Evolutionary conservation across 306 rosid species (phyloP).

Genomic region (Benincasa hispida): DNA sequence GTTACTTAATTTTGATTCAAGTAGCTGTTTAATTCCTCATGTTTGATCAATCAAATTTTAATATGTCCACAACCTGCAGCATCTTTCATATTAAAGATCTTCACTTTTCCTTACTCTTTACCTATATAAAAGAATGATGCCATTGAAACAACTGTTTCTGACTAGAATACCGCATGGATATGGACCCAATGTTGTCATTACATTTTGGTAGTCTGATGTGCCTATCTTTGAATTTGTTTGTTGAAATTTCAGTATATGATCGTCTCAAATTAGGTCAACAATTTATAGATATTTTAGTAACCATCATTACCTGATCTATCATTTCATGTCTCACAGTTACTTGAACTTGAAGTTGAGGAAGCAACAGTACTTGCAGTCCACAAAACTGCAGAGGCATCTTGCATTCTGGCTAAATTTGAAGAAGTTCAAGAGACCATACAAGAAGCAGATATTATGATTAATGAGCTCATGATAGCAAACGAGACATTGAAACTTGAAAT

Average conservation of each 20-base stretch:
- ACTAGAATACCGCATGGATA: not conserved
- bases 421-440: slow-evolving; percentile 65
- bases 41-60: not conserved
- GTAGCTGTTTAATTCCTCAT: not conserved
- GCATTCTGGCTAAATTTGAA: slow-evolving; percentile 74
- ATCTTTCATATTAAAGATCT: not conserved
- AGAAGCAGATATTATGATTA: slow-evolving; percentile 77
- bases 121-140: not conserved
- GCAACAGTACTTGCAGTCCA: slow-evolving; percentile 54
- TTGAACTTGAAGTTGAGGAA: slow-evolving; percentile 66
- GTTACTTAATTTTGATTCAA: too few relatives aligned
- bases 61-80: not conserved
- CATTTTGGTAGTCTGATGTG: not conserved
- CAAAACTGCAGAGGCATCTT: slow-evolving; percentile 54
- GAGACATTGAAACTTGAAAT: slow-evolving; percentile 61
- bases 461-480: slow-evolving; percentile 59
- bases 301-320: not conserved
- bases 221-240: not conserved
- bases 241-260: not conserved
- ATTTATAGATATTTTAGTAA: not conserved
- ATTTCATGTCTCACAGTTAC: slow-evolving; percentile 25
- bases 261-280: not conserved
- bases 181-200: not conserved
- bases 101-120: not conserved
- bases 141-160: not conserved